Conservation (phyloP, 208 protist genomes). For the Trypanosoma platydactyli region DNA sequence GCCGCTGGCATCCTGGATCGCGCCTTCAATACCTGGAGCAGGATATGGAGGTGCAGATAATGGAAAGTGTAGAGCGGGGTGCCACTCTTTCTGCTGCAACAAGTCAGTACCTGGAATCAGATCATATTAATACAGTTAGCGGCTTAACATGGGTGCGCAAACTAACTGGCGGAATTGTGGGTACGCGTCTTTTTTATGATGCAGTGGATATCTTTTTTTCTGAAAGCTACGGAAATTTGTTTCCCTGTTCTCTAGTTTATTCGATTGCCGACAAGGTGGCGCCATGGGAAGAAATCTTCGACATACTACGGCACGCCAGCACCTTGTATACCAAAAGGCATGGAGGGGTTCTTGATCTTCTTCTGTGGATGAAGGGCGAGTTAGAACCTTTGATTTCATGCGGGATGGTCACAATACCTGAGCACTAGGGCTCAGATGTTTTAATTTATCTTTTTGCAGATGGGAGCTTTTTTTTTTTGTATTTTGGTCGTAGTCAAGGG, state of each 20-base stretch:
- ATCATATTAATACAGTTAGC: constrained; percentile 8
- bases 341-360: constrained; percentile 16
- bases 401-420: constrained; percentile 7
- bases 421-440: too few species aligned
- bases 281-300: constrained; percentile 21
- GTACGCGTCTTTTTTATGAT: constrained; percentile 32
- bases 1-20: constrained; percentile 29
- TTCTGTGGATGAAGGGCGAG: constrained; percentile 22
- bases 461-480: background rate
- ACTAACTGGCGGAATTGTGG: constrained; percentile 26
- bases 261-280: constrained; percentile 18
- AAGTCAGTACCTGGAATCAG: constrained; percentile 5
- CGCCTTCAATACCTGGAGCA: constrained; percentile 39
- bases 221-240: background rate
- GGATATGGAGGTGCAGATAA: constrained; percentile 53
- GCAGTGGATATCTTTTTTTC: constrained; percentile 24
- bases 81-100: constrained; percentile 9
- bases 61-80: constrained; percentile 41
- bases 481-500: too few species aligned
- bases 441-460: background rate
- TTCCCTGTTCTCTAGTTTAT: background rate
- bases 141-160: constrained; percentile 25
- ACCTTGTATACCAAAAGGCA: constrained; percentile 12
- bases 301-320: constrained; percentile 13
- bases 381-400: constrained; percentile 11